These are phyloP conservation scores for Angophora floribunda DNA, from an alignment of 345 rosid genomes.

Conservation along the genomic window DNA sequence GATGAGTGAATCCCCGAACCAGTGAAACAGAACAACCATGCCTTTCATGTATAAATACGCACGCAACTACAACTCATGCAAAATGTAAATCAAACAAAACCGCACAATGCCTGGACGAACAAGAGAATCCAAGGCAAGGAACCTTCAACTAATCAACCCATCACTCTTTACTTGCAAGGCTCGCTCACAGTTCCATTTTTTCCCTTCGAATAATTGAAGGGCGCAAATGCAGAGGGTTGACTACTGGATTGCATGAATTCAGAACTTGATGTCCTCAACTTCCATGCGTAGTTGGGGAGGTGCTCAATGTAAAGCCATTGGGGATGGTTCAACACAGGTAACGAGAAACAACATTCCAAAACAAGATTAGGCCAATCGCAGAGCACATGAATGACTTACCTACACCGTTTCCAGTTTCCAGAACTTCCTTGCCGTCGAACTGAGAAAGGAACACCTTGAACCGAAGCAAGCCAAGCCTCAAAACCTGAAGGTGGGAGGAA, in stretches of 20 bases:
- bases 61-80: neutral
- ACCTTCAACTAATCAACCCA: neutral
- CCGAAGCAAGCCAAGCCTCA: neutral
- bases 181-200: neutral
- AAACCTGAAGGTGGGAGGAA: neutral
- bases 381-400: neutral
- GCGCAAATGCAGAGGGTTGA: neutral
- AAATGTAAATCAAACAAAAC: too few relatives aligned
- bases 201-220: neutral
- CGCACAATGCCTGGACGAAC: neutral
- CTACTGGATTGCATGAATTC: neutral
- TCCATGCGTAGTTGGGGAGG: neutral
- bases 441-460: neutral
- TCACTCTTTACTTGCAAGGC: neutral
- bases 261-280: neutral
- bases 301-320: neutral
- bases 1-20: neutral
- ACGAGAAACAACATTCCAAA: neutral
- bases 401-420: neutral
- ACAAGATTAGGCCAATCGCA: neutral
- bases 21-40: neutral
- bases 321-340: neutral
- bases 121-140: neutral
- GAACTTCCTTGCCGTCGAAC: neutral
- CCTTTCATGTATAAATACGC: neutral